These are phyloP conservation scores for Cruciata laevipes DNA, from an alignment of 257 asterid species.

Conservation along the genomic window DNA sequence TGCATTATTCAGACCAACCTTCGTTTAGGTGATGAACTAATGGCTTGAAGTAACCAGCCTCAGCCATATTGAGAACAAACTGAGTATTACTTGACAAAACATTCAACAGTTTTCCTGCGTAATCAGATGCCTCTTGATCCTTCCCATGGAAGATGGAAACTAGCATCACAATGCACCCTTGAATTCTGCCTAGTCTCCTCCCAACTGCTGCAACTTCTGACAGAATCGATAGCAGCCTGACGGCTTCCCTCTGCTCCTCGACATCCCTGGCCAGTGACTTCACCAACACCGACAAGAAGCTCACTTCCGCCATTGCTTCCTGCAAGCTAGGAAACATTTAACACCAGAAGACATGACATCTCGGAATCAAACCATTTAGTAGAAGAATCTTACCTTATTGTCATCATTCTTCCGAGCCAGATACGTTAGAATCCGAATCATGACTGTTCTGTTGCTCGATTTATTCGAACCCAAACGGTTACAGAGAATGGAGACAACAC, in stretches of 20 bases:
- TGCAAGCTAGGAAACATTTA: conserved; percentile 34
- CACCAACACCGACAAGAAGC: conserved; percentile 45
- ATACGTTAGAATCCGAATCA: conserved; percentile 43
- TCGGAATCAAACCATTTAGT: background rate
- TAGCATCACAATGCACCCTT: conserved; percentile 71
- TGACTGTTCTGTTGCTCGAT: conserved; percentile 37
- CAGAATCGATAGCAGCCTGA: conserved; percentile 51
- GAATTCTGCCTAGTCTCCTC: conserved; percentile 58
- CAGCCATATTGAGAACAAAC: conserved; percentile 90
- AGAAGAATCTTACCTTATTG: conserved; percentile 46
- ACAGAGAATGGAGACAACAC: conserved; percentile 34
- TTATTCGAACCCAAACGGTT: conserved; percentile 38
- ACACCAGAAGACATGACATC: background rate
- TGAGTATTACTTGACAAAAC: conserved; percentile 64
- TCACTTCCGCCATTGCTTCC: conserved; percentile 67
- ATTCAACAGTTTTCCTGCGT: conserved; percentile 52
- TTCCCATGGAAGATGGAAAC: conserved; percentile 58
- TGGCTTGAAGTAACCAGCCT: conserved; percentile 90
- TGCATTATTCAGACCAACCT: conserved; percentile 30
- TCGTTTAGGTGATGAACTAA: conserved; percentile 54
- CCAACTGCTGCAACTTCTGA: conserved; percentile 39
- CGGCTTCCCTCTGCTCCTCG: conserved; percentile 74
- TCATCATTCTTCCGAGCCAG: conserved; percentile 29
- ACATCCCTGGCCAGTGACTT: conserved; percentile 53
- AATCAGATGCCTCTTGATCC: conserved; percentile 46